A percentile compares a stretch with the other conserved stretches of the same genome.
These are phyloP conservation scores for Ulota crispa DNA, from an alignment of 225 moss, liverwort and hornwort genomes.

Conservation along the genomic window DNA sequence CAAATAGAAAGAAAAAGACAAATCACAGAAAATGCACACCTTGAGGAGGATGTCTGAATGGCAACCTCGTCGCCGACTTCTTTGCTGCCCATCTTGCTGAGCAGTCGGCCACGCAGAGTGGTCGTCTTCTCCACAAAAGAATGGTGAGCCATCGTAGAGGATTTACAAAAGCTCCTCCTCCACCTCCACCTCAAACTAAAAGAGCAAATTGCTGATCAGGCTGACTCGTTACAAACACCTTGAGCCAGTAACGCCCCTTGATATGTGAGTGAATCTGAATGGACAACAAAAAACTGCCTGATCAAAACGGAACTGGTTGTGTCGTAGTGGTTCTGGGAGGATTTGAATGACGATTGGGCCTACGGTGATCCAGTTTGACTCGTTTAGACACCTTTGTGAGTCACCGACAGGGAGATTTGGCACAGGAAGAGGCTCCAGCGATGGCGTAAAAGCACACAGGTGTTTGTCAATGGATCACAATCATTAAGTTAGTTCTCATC, in stretches of 20 bases:
- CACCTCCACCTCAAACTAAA: neutral
- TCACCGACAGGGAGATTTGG: conserved; percentile 17
- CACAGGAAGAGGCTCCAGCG: neutral
- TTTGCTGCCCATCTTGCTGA: conserved; percentile 29
- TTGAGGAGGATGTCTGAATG: conserved; percentile 16
- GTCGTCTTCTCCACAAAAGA: conserved; percentile 28
- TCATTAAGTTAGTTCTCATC: no score
- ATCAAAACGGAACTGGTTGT: neutral
- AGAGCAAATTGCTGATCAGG: neutral
- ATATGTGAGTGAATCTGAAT: no score
- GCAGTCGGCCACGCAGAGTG: conserved; percentile 24
- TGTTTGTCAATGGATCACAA: neutral
- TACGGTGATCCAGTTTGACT: neutral
- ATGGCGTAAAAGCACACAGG: neutral
- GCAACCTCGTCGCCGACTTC: conserved; percentile 26
- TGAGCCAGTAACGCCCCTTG: neutral
- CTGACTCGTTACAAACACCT: neutral
- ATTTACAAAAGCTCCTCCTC: conserved; percentile 10
- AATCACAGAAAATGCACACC: neutral
- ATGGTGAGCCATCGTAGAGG: conserved; percentile 10
- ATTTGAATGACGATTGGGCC: no score
- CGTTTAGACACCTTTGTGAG: neutral
- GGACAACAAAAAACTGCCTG: neutral
- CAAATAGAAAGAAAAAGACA: neutral
- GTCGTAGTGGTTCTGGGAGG: neutral